phyloP scores from a whole-genome alignment of 805 yeast species.

The Metschnikowia hibisci region DNA sequence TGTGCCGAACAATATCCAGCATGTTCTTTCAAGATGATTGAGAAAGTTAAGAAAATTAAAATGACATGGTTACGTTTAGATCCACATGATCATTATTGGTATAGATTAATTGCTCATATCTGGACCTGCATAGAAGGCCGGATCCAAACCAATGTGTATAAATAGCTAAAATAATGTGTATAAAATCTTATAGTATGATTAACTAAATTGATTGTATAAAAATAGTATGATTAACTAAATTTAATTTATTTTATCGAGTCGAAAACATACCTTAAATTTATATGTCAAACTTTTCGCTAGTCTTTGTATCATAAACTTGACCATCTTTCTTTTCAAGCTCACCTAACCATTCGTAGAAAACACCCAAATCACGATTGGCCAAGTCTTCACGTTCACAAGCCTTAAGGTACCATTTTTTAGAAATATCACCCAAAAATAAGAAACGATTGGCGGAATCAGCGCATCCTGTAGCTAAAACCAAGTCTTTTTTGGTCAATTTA shows the following conservation, averaged over 20 bases:
- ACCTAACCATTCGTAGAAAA: constrained; percentile 42
- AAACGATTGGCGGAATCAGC: constrained; percentile 33
- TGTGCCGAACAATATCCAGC: neutral
- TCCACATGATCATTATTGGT: neutral
- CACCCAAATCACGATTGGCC: constrained; percentile 40
- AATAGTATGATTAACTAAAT: too few species aligned
- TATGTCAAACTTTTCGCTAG: constrained; percentile 13
- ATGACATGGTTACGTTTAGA: too few species aligned
- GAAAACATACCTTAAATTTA: too few species aligned
- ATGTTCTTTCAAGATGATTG: neutral
- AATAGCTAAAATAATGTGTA: too few species aligned
- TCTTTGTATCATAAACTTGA: constrained; percentile 14
- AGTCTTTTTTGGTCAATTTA: constrained; percentile 43
- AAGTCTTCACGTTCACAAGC: constrained; percentile 41
- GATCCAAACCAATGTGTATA: too few species aligned
- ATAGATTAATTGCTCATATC: too few species aligned
- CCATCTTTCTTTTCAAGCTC: constrained; percentile 26
- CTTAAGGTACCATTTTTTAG: constrained; percentile 39
- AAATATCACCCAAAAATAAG: constrained; percentile 36
- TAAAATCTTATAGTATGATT: too few species aligned
- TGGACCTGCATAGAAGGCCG: too few species aligned
- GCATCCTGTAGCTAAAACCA: constrained; percentile 39
- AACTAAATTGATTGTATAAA: too few species aligned
- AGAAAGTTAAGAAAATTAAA: too few species aligned
- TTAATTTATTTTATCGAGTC: too few species aligned